Percentiles rank a stretch among this genome's conserved stretches.
These are phyloP conservation scores for Penicillium psychrosexuale DNA, from an alignment of 2,329 filamentous ascomycete genomes.

Conservation along the genomic window DNA sequence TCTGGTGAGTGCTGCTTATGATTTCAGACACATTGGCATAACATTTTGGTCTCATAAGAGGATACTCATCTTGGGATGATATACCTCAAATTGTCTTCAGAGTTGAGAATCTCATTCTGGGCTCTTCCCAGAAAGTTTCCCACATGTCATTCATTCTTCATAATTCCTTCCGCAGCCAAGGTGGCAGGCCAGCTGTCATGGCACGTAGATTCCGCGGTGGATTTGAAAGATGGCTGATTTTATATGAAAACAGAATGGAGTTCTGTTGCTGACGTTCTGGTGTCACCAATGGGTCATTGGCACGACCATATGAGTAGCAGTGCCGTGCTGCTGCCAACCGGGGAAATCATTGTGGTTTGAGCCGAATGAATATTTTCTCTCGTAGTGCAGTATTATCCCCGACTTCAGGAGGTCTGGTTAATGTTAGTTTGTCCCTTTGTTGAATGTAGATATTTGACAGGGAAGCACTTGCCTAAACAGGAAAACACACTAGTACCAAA, in stretches of 20 bases:
- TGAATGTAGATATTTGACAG: background rate
- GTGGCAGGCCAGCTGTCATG: slow-evolving; percentile 5
- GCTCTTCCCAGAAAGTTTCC: background rate
- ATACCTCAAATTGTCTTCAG: background rate
- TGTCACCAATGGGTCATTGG: slow-evolving; percentile 5
- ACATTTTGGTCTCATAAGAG: background rate
- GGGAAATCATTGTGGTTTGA: background rate
- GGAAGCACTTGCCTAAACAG: background rate
- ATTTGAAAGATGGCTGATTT: slow-evolving; percentile 10
- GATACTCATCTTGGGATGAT: background rate
- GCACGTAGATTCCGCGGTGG: slow-evolving; percentile 4
- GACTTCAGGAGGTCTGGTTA: too few relatives aligned
- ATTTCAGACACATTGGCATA: background rate
- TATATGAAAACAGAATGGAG: background rate
- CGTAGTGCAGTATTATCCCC: background rate
- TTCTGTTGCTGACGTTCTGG: background rate
- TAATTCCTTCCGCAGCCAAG: slow-evolving; percentile 9
- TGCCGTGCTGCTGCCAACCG: background rate
- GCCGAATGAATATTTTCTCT: background rate
- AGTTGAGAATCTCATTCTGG: background rate
- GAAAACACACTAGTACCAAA: background rate
- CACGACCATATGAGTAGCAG: slow-evolving; percentile 3
- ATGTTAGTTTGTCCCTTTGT: background rate
- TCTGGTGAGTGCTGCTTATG: background rate
- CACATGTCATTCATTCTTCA: slow-evolving; percentile 9